Conservation (phyloP, 169 alveolate genomes). For the Plasmodium gaboni region DNA sequence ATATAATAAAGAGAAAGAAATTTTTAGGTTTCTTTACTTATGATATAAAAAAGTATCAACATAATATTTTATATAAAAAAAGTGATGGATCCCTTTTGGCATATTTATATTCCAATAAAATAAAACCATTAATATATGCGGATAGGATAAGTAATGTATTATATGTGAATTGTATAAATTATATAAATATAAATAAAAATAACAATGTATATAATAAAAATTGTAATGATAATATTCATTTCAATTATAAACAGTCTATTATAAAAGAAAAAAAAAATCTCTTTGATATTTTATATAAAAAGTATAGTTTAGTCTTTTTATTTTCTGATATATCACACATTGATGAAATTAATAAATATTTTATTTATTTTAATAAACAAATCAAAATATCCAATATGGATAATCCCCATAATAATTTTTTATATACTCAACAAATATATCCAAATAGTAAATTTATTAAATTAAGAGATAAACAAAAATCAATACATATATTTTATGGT, state of each 20-base stretch:
- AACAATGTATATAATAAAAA: too few species aligned
- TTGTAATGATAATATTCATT: too few species aligned
- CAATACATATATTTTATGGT: conserved; percentile 38
- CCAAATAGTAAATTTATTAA: background rate
- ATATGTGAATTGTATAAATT: background rate
- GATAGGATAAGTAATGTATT: conserved; percentile 38
- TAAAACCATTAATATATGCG: conserved; percentile 12
- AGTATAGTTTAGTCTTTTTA: conserved; percentile 27
- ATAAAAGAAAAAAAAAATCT: conserved; percentile 16
- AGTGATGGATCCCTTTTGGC: conserved; percentile 60
- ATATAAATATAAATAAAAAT: background rate
- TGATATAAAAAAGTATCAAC: conserved; percentile 20
- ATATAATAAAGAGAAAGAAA: conserved; percentile 23
- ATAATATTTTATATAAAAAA: conserved; percentile 24
- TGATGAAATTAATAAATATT: conserved; percentile 30
- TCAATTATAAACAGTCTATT: too few species aligned
- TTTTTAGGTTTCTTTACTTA: conserved; percentile 16
- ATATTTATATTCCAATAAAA: conserved; percentile 30
- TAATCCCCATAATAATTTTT: background rate
- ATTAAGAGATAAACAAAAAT: conserved; percentile 23
- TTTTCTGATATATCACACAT: conserved; percentile 40
- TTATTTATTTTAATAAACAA: conserved; percentile 1
- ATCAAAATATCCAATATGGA: conserved; percentile 2
- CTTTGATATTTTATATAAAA: conserved; percentile 33
- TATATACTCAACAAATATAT: background rate